Conservation (phyloP, 1,284 basidiomycete species). For the Phlebopus sp. region DNA sequence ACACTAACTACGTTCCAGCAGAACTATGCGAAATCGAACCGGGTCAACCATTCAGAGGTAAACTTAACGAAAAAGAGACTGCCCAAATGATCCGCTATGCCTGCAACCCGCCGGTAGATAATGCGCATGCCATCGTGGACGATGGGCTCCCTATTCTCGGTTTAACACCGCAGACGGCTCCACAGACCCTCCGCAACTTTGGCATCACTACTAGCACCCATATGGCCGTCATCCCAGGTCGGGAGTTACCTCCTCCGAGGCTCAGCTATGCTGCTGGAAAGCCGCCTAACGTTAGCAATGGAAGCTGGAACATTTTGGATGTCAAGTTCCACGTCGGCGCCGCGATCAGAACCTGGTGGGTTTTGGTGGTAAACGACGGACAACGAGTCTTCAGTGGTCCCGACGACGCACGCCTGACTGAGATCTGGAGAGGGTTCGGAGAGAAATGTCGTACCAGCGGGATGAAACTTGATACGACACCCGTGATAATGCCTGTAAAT, state of each 20-base stretch:
- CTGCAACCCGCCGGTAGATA: conserved; percentile 55
- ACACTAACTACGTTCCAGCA: conserved; percentile 52
- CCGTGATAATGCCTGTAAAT: conserved; percentile 33
- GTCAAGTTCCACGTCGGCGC: conserved; percentile 61
- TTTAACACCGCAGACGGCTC: conserved; percentile 33
- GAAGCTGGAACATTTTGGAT: conserved; percentile 70
- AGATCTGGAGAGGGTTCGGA: conserved; percentile 48
- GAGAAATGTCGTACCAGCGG: conserved; percentile 54
- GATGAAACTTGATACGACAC: conserved; percentile 38
- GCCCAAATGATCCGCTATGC: conserved; percentile 64
- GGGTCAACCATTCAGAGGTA: conserved; percentile 53
- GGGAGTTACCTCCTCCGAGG: conserved; percentile 56
- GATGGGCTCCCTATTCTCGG: conserved; percentile 58
- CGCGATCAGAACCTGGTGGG: conserved; percentile 51
- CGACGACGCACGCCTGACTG: conserved; percentile 37
- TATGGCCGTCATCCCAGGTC: conserved; percentile 60
- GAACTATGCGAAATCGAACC: conserved; percentile 69
- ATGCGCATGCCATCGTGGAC: conserved; percentile 54
- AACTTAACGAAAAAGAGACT: conserved; percentile 53
- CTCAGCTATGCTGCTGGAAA: conserved; percentile 51
- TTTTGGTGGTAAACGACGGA: conserved; percentile 55
- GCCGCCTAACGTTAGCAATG: conserved; percentile 46
- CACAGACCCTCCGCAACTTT: conserved; percentile 44
- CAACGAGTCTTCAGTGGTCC: conserved; percentile 36
- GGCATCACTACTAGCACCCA: conserved; percentile 50